These are phyloP conservation scores for Athelia psychrophila DNA, from an alignment of 1,284 basidiomycete genomes.

Conservation along the genomic window DNA sequence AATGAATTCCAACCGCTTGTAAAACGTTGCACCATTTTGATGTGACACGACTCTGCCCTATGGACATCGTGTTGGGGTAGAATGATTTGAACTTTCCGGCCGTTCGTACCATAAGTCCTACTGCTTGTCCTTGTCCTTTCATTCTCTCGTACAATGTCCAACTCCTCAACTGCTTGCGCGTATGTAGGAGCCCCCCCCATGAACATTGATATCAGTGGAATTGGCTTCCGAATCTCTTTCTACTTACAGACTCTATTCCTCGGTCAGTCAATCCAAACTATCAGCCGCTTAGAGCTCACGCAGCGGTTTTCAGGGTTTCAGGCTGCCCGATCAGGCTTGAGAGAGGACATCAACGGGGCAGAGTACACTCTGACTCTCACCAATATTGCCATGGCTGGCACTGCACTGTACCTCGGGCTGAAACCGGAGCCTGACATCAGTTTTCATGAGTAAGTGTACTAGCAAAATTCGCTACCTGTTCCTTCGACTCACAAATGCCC, in stretches of 20 bases:
- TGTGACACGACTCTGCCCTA: too few species aligned
- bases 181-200: conserved; percentile 7
- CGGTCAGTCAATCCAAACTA: conserved; percentile 9
- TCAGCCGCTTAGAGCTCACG: background rate
- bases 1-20: too few species aligned
- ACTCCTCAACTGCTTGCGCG: background rate
- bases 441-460: conserved; percentile 21
- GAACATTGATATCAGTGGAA: conserved; percentile 16
- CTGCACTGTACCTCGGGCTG: conserved; percentile 21
- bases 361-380: conserved; percentile 23
- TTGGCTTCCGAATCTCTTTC: conserved; percentile 18
- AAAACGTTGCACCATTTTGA: too few species aligned
- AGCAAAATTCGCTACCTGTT: background rate
- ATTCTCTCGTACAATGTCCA: too few species aligned
- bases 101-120: too few species aligned
- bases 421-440: conserved; percentile 19
- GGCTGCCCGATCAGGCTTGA: conserved; percentile 18
- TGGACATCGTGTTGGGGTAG: too few species aligned
- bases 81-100: too few species aligned
- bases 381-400: conserved; percentile 23
- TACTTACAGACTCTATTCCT: conserved; percentile 18
- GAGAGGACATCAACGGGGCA: conserved; percentile 18
- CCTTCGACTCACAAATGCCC: background rate
- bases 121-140: too few species aligned
- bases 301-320: conserved; percentile 8